Conservation (phyloP, 805 yeast genomes). For the Schizosaccharomyces pombe region DNA sequence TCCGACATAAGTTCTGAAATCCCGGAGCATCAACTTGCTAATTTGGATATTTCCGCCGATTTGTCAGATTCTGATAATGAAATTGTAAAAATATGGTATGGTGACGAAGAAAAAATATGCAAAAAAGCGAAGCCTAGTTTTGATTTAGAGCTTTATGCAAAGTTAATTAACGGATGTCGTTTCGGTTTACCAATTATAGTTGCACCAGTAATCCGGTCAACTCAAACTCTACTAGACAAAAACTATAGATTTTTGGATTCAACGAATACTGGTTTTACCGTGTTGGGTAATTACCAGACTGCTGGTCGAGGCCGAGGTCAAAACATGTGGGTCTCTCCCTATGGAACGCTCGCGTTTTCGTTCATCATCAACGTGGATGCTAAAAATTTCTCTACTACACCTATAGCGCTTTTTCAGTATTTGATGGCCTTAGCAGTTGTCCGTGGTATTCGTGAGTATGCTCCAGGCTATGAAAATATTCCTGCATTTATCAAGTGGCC, state of each 20-base stretch:
- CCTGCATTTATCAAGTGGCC: slow-evolving; percentile 91
- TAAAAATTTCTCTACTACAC: slow-evolving; percentile 17
- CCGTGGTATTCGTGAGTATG: slow-evolving; percentile 46
- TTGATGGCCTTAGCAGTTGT: slow-evolving; percentile 61
- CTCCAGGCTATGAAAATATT: slow-evolving; percentile 42
- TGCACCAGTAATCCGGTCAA: slow-evolving; percentile 50
- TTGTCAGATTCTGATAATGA: too few species aligned
- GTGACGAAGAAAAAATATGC: not conserved
- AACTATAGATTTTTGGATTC: slow-evolving; percentile 35
- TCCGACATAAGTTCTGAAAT: too few species aligned
- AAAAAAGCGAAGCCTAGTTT: not conserved
- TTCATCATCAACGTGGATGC: slow-evolving; percentile 37
- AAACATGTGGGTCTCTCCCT: slow-evolving; percentile 84
- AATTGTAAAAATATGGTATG: not conserved
- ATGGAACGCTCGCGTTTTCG: slow-evolving; percentile 72
- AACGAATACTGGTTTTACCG: slow-evolving; percentile 44
- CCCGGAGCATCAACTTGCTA: too few species aligned
- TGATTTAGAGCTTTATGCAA: not conserved
- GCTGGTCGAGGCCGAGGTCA: slow-evolving; percentile 90
- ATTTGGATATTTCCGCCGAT: too few species aligned
- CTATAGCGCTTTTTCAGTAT: slow-evolving; percentile 71
- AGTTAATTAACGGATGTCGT: not conserved
- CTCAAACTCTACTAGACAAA: slow-evolving; percentile 52
- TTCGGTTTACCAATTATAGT: not conserved
- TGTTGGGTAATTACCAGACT: slow-evolving; percentile 62